phyloP scores from a whole-genome alignment of 495 filamentous ascomycete species.

The Penicillium subrubescens region DNA sequence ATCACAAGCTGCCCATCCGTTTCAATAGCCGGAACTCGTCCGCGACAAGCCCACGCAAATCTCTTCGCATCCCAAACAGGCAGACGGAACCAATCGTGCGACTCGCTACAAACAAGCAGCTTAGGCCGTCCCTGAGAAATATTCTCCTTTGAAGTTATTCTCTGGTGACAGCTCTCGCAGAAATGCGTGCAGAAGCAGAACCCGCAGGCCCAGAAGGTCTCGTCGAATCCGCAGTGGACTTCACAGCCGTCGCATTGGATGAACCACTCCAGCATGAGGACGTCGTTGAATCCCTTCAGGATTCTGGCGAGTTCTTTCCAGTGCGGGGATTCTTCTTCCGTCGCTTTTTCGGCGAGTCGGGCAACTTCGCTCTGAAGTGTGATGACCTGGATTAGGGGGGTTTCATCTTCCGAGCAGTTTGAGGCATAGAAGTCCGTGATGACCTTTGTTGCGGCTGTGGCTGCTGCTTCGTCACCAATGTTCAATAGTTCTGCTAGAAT shows the following conservation, averaged over 20 bases:
- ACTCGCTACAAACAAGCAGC: background rate
- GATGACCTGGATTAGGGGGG: background rate
- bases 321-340: background rate
- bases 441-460: background rate
- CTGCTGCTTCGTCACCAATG: background rate
- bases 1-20: background rate
- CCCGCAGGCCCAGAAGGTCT: background rate
- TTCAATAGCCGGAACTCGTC: background rate
- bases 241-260: background rate
- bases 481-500: background rate
- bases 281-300: background rate
- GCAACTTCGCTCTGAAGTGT: background rate
- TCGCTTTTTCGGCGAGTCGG: background rate
- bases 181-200: background rate
- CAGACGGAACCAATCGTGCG: background rate
- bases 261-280: background rate
- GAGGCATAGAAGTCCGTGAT: background rate
- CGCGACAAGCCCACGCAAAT: background rate
- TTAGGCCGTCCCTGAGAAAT: background rate
- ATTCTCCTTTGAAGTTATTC: background rate
- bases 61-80: background rate
- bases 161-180: background rate
- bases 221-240: background rate
- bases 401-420: background rate
- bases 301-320: background rate